Evolutionary conservation across 495 filamentous ascomycete genomes (phyloP), one percentile per base, ranked within the genome.

Genomic region (Podospora sp.): DNA sequence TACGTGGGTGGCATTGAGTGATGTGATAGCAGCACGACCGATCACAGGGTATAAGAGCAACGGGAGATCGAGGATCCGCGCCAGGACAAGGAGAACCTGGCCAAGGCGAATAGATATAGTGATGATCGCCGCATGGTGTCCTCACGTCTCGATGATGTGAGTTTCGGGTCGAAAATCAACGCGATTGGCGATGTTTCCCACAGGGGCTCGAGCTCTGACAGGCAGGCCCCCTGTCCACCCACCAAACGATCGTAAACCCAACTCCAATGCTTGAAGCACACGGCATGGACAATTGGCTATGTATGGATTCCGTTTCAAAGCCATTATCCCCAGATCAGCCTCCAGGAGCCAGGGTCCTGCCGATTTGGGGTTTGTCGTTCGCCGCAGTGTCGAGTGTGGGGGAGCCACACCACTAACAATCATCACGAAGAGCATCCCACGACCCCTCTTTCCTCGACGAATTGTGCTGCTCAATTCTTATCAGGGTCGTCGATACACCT

Each of bases 271-370:
- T 59, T 59, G 56, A 25, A 33, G n/a, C 22, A n/a, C 56, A 59
- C 56, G 56, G 56, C 56, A 59, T 59, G n/a, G 21, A 26, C 26
- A 7, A 59, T 27, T 29, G 56, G 56, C 56, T 59, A 29, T 59
- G 56, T 59, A 59, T 59, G 26, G 56, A 27, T 59, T 59, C 2
- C 52, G 56, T 59, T 59, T 59, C 56, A 59, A 33, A 33, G 27
- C 56, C 21, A n/a, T 33, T 29, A 59, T 59, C 56, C 56, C 56
- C 22, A 22, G 27, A 27, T 29, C 26, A 22, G 52, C 52, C 52
- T 26, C 24, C 7, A n/a, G 52, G 18, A 24, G 20, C 20, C 21
- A 22, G 20, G 21, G 25, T 26, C 24, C 20, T n/a, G 52, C 22
- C 52, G 21, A 22, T 55, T n/a, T 2, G 9, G 8, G 52, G 5